Conservation (phyloP, 2,329 filamentous ascomycete genomes). For the Chaetomium sp. region DNA sequence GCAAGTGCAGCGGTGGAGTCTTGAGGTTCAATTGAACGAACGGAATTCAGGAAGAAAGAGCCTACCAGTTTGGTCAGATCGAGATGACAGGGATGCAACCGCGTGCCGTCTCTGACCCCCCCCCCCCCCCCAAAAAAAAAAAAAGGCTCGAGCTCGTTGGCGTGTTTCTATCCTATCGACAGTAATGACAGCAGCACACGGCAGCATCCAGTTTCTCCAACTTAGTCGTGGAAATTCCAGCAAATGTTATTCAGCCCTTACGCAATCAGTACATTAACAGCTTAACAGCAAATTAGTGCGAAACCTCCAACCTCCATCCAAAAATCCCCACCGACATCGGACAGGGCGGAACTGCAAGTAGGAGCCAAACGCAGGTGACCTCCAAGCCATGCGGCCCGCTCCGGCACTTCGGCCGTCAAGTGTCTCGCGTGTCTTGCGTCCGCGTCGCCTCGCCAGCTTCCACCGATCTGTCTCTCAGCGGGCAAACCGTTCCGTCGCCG, state of each 20-base stretch:
- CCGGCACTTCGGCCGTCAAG: conserved; percentile 25
- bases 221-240: background rate
- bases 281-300: background rate
- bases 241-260: background rate
- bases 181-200: too few relatives aligned
- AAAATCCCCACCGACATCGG: background rate
- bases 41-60: background rate
- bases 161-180: background rate
- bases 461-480: conserved; percentile 22
- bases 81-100: background rate
- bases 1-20: conserved; percentile 16
- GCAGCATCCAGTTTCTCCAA: background rate
- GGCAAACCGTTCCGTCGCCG: conserved; percentile 49
- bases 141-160: background rate
- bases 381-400: conserved; percentile 29
- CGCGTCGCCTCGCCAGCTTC: conserved; percentile 22
- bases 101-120: background rate
- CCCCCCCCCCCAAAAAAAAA: too few relatives aligned
- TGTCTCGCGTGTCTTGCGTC: conserved; percentile 24
- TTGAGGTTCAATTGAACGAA: background rate
- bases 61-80: background rate
- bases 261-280: background rate
- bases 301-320: background rate
- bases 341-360: background rate
- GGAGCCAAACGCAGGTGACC: background rate